Evolutionary conservation across 768 basidiomycete genomes (phyloP), one percentile per base, ranked within the genome.

Genomic region (Naematelia encephala): DNA sequence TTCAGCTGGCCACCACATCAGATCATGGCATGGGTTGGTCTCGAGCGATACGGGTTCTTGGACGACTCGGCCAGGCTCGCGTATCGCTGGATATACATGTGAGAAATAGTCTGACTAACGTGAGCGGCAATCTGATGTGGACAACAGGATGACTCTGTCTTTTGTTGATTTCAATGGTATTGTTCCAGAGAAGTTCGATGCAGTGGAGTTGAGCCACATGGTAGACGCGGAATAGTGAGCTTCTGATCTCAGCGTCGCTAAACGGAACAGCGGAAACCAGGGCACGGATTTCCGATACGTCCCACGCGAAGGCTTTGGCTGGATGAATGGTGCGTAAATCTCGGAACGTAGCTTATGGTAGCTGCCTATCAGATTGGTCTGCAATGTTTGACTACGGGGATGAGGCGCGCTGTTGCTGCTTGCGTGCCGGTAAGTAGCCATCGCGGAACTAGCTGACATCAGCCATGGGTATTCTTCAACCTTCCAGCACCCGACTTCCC

Each of bases 11-110:
- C 72, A 12, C 76, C 92, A 50, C 92, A 97, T 77, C 94, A 98
- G 78, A 96, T 98, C 73, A 97, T 98, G 89, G 81, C 88, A 1
- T 99, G 94, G 94, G 91, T 97, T 53, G 94, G 92, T 43, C 82
- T 98, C 22, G 91, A 96, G 67, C 86, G 94, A 54, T 99, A 99
- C 72, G 94, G 94, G 1, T 96, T 91, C 76, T 80, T 89, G 2
- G 90, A 94, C 62, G 92, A 96, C 63, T 90, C 92, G 1, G 91
- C 94, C 64, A 83, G 96, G 48, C 80, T 98, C 50, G 87, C 94
- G 1, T 99, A 99, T 78, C 82, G 94, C 53, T 99, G 89, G 85
- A 83, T 96, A n/a, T 97, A 97, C 81, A 96, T 99, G 93, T 91
- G 62, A 61, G 80, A 76, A 28, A 16, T 16, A 21, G 34, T 27